Percentiles rank a stretch among this genome's conserved stretches.
Evolutionary conservation across 1,139 yeast species (phyloP).

Genomic region (Wickerhamomyces sp.): DNA sequence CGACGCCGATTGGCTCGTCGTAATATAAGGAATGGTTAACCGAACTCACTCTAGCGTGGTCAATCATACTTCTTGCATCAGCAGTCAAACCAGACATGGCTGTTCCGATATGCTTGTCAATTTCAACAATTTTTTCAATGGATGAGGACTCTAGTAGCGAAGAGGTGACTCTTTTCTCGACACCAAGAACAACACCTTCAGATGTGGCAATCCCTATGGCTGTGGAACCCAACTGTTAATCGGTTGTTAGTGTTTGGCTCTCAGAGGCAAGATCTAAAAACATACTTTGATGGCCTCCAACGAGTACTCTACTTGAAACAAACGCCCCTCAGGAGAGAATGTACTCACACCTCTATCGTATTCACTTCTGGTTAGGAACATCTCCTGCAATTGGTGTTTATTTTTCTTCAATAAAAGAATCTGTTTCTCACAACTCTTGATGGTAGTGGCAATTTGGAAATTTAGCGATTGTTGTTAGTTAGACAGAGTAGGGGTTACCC

Average conservation of each 20-base stretch:
- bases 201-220: conserved; percentile 97
- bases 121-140: conserved; percentile 93
- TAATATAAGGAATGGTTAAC: conserved; percentile 85
- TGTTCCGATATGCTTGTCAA: conserved; percentile 92
- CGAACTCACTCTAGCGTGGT: conserved; percentile 93
- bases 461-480: too few relatives aligned
- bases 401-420: too few relatives aligned
- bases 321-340: conserved; percentile 97
- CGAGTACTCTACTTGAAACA: conserved; percentile 97
- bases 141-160: conserved; percentile 86
- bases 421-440: too few relatives aligned
- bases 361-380: conserved; percentile 98
- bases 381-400: conserved; percentile 28
- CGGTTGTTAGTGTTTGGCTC: conserved; percentile 9
- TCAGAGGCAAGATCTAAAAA: too few relatives aligned
- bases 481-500: too few relatives aligned
- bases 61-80: conserved; percentile 97
- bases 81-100: conserved; percentile 99
- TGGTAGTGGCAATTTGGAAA: too few relatives aligned
- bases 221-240: conserved; percentile 67
- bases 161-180: conserved; percentile 95
- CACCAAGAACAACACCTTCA: conserved; percentile 94
- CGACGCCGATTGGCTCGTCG: conserved; percentile 90
- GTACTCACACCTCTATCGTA: conserved; percentile 99
- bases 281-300: conserved; percentile 87